phyloP scores from a whole-genome alignment of 179 eudicot genomes.

The Patellifolia procumbens region DNA sequence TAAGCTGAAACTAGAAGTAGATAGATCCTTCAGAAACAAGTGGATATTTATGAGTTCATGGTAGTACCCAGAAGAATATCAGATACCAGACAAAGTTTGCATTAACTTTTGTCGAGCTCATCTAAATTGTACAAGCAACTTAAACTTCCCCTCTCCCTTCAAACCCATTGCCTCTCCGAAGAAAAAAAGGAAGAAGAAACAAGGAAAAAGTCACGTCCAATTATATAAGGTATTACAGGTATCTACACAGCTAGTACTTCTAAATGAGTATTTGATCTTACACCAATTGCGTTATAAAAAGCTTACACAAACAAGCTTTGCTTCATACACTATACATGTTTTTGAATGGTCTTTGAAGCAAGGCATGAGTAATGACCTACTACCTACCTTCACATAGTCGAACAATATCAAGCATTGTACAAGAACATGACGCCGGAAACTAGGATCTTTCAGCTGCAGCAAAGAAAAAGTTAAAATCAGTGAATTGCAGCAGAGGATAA shows the following conservation, averaged over 20 bases:
- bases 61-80: neutral
- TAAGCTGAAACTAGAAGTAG: neutral
- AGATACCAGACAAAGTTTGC: neutral
- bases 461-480: constrained; percentile 24
- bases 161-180: neutral
- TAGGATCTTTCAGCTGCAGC: constrained; percentile 92
- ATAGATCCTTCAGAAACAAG: neutral
- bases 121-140: neutral
- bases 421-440: constrained; percentile 94
- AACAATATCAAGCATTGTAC: constrained; percentile 96
- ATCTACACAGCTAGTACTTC: constrained; percentile 2
- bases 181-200: neutral
- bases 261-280: neutral
- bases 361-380: constrained; percentile 1
- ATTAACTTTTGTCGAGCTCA: too few relatives aligned
- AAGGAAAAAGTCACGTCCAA: neutral
- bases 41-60: neutral
- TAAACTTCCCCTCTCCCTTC: neutral
- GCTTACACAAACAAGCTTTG: neutral
- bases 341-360: neutral
- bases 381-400: constrained; percentile 83
- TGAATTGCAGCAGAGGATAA: constrained; percentile 6
- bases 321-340: too few relatives aligned
- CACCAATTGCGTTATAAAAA: neutral
- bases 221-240: neutral